Base-by-base conservation (phyloP, 148 eudicot species). In the Vaccinium myrtillus region DNA sequence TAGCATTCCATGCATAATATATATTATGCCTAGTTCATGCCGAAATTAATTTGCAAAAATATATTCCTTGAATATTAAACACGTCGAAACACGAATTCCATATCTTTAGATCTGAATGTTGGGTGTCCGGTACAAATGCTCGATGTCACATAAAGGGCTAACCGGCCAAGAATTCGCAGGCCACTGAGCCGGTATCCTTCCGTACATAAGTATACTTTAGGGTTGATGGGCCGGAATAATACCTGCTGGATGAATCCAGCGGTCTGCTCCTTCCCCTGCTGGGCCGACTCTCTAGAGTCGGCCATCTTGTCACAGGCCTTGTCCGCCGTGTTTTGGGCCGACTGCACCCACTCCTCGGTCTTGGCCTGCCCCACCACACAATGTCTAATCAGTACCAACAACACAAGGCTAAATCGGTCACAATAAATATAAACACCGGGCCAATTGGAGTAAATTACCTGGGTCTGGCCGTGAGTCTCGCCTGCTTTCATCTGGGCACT, bases 241-340 rank as follows among this genome's bases (percentile, higher is more conserved):
- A 84, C 86, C 82, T 84, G 82, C 19, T 84, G 82, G 14, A 84
- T 55, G 86, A 84, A 78, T 18, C 86, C 82, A 19, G 77, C 49
- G 32, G 18, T 27, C 14, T 84, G 25, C 48, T 84, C 81, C 81
- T 84, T 84, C 30, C 49, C 46, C 19, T 77, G 85, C 23, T 84
- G 81, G 30, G 85, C 85, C 5, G 70, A 53, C 15, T 65, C 48
- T 12, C 6, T 8, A 9, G 75, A 61, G 81, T 84, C 81, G 0
- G 81, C 54, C 61, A 77, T 63, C 80, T 84, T 63, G 76, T 77
- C 81, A 48, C 50, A 63, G 16, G 85, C 67, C 81, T 1, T 65
- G 81, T 84, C 27, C 2, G 81, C 85, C 0, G 81, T 77, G n/a
- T 50, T 63, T 4, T 84, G 76, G 2, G 81, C 85, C 50, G 85